These are phyloP conservation scores for Hortiboletus flavorubellus DNA, from an alignment of 768 basidiomycete genomes.

Conservation along the genomic window DNA sequence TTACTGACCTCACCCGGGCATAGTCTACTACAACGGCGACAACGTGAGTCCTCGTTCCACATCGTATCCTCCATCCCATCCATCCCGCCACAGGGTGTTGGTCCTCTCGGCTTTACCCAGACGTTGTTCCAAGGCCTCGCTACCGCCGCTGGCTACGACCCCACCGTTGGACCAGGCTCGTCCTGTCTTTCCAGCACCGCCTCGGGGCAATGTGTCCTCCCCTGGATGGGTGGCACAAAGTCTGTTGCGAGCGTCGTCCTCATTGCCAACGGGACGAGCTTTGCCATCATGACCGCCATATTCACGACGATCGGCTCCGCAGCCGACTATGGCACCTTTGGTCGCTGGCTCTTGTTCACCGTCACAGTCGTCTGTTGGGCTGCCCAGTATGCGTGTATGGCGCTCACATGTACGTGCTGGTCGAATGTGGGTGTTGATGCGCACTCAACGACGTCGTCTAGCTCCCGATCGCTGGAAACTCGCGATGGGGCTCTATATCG, in stretches of 20 bases:
- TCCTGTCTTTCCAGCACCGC: slow-evolving; percentile 55
- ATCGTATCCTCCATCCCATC: background rate
- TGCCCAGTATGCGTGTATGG: slow-evolving; percentile 74
- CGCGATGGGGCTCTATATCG: slow-evolving; percentile 77
- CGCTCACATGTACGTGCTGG: slow-evolving; percentile 54
- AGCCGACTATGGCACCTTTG: slow-evolving; percentile 46
- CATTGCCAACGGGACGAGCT: slow-evolving; percentile 71
- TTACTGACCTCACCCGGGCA: background rate
- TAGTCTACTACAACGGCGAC: slow-evolving; percentile 81
- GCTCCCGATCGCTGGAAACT: slow-evolving; percentile 68
- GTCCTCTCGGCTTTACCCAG: slow-evolving; percentile 64
- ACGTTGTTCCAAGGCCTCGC: slow-evolving; percentile 74
- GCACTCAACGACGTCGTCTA: slow-evolving; percentile 21
- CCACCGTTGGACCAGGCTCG: slow-evolving; percentile 63
- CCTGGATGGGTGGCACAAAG: slow-evolving; percentile 73
- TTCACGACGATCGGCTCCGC: slow-evolving; percentile 71
- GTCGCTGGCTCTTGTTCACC: slow-evolving; percentile 72
- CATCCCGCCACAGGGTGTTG: slow-evolving; percentile 51
- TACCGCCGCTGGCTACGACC: slow-evolving; percentile 71
- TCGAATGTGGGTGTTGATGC: background rate
- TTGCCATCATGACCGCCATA: slow-evolving; percentile 75
- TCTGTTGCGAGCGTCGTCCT: slow-evolving; percentile 74
- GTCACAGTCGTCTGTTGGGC: slow-evolving; percentile 77
- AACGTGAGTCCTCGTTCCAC: slow-evolving; percentile 44
- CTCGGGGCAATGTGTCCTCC: slow-evolving; percentile 74